A percentile compares a stretch with the other conserved stretches of the same genome.
phyloP scores from a whole-genome alignment of 2,329 filamentous ascomycete species.

The Epichloe amarillans region DNA sequence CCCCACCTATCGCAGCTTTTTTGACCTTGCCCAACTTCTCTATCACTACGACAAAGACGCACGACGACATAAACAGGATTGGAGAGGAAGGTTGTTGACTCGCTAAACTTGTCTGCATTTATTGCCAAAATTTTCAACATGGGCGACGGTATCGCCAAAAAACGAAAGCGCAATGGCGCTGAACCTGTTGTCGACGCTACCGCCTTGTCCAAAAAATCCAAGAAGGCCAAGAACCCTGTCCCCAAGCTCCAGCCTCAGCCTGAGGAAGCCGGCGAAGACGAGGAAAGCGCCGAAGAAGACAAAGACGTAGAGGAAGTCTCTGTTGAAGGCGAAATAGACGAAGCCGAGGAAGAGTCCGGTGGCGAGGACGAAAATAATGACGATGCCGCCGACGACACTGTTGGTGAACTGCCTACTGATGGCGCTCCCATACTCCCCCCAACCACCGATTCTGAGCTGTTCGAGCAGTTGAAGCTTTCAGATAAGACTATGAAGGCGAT shows the following conservation, averaged over 20 bases:
- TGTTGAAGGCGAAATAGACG: constrained; percentile 14
- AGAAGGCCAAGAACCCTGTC: constrained; percentile 28
- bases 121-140: constrained; percentile 11
- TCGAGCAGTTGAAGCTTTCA: constrained; percentile 71
- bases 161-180: constrained; percentile 31
- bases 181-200: constrained; percentile 14
- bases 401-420: constrained; percentile 22
- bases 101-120: not conserved
- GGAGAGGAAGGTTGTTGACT: not conserved
- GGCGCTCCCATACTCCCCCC: constrained; percentile 39
- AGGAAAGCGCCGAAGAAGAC: constrained; percentile 16
- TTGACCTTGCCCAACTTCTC: not conserved
- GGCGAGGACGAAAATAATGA: constrained; percentile 10
- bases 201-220: constrained; percentile 23
- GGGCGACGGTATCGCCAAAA: constrained; percentile 27
- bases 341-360: constrained; percentile 12
- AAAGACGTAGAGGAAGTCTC: constrained; percentile 13
- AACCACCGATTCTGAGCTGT: constrained; percentile 52
- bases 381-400: constrained; percentile 14
- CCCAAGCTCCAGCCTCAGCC: constrained; percentile 16
- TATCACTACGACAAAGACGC: not conserved
- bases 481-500: constrained; percentile 84
- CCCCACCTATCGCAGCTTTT: constrained; percentile 4
- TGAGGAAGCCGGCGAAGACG: constrained; percentile 15
- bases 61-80: not conserved